Evolutionary conservation across 2,329 filamentous ascomycete genomes (phyloP), one percentile per base, ranked within the genome.

Genomic region (Ophiosphaerella herpotricha): DNA sequence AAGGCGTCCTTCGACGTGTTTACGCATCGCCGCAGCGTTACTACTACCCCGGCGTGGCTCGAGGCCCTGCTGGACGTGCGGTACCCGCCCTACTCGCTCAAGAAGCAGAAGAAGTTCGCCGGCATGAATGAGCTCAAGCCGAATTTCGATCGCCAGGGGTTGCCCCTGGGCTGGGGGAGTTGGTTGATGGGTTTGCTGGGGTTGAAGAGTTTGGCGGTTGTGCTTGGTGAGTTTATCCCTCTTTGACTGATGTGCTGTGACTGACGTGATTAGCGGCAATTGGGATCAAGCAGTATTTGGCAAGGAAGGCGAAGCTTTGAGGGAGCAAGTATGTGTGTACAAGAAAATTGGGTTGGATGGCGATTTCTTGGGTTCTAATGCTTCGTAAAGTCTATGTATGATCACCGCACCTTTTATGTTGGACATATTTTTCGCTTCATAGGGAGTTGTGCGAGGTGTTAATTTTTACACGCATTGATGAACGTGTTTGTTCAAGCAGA

Each of bases 1-100:
- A 85, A 85, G 66, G 80, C 87, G n/a, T 84, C 81, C 2, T 90
- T 89, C 72, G 86, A 90, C 61, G 76, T 77, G 58, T 89, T 88
- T 67, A 83, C 83, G 1, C 86, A 89, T 70, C 78, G 80, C 14
- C 78, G 85, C 33, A 77, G 78, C 42, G 74, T 89, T 31, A 82
- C 84, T 18, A 80, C 78, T 38, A 88, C 85, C 4, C 87, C 87
- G 0, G 64, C 71, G 13, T 90, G 87, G 87, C 80, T 87, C 58
- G 87, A 91, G 67, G 76, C 75, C 34, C 66, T 91, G 52, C 76
- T 93, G 59, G 80, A 82, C 50, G 78, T 90, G 44, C 82, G 90
- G 53, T 87, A 87, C 67, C 84, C 84, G 8, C 84, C 84, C 2
- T 87, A 84, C 60, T 70, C 69, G 23, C 73, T 71, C 2, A 79